Evolutionary conservation across 306 rosid species (phyloP).

Genomic region (Sesbania bispinosa): DNA sequence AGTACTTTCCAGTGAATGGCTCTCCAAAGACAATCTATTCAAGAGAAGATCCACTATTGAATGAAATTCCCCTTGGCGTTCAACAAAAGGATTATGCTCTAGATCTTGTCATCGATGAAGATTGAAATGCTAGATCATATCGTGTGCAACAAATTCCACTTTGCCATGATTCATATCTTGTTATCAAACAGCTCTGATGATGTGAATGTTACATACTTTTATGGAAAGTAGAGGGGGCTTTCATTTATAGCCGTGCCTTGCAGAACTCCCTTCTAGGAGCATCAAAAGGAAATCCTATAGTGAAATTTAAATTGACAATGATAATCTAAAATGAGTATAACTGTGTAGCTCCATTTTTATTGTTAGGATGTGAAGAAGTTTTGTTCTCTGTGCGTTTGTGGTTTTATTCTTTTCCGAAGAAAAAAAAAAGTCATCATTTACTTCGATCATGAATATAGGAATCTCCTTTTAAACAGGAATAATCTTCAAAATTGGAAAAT

Average conservation of each 20-base stretch:
- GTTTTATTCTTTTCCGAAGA: neutral
- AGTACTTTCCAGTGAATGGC: conserved; percentile 41
- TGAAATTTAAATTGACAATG: conserved; percentile 1
- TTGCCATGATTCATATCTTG: conserved; percentile 26
- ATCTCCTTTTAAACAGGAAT: neutral
- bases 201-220: conserved; percentile 28
- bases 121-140: conserved; percentile 23
- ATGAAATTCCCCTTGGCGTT: conserved; percentile 31
- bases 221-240: conserved; percentile 19
- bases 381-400: neutral
- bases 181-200: conserved; percentile 18
- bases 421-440: neutral
- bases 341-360: neutral
- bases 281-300: conserved; percentile 3
- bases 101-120: conserved; percentile 16
- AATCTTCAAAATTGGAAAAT: neutral
- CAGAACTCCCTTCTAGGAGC: neutral
- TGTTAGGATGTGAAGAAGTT: neutral
- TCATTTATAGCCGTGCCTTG: neutral
- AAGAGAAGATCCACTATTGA: conserved; percentile 33
- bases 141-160: conserved; percentile 25
- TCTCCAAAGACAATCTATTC: conserved; percentile 30
- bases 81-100: conserved; percentile 32
- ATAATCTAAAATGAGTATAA: conserved; percentile 7
- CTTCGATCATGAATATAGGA: neutral